phyloP scores from a whole-genome alignment of 1,284 basidiomycete species.

The Rhodotorula sp. region DNA sequence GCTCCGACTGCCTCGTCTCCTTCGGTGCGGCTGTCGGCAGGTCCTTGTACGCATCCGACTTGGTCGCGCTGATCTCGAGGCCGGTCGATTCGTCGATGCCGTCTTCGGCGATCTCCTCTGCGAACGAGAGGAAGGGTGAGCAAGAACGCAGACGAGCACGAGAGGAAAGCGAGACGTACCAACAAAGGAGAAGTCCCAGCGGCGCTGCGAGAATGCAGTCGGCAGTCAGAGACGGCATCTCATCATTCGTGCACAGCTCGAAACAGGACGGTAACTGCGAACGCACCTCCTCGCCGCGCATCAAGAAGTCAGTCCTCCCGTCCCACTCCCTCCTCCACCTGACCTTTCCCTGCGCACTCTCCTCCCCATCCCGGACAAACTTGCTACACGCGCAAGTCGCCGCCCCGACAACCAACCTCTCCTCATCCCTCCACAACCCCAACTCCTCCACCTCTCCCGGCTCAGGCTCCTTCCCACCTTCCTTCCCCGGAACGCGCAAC shows the following conservation, averaged over 20 bases:
- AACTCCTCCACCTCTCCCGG: slow-evolving; percentile 3
- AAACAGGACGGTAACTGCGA: no score
- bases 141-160: background rate
- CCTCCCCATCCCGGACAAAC: slow-evolving; percentile 4
- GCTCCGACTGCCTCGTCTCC: background rate
- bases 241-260: no score
- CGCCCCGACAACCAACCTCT: slow-evolving; percentile 10
- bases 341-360: background rate
- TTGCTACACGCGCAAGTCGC: slow-evolving; percentile 34
- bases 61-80: slow-evolving; percentile 23
- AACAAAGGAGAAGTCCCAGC: slow-evolving; percentile 40
- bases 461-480: background rate
- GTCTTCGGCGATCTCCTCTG: slow-evolving; percentile 36
- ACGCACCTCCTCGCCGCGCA: slow-evolving; percentile 33
- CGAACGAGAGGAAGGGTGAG: background rate
- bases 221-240: no score
- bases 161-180: slow-evolving; percentile 10
- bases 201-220: slow-evolving; percentile 11
- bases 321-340: slow-evolving; percentile 29
- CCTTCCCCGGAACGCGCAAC: background rate
- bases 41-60: slow-evolving; percentile 35
- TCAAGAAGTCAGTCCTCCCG: slow-evolving; percentile 31
- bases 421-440: slow-evolving; percentile 20
- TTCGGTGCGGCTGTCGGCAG: slow-evolving; percentile 18
- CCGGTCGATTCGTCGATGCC: slow-evolving; percentile 35